These are phyloP conservation scores for Styphnolobium japonicum DNA, from an alignment of 306 rosid genomes.

Conservation along the genomic window DNA sequence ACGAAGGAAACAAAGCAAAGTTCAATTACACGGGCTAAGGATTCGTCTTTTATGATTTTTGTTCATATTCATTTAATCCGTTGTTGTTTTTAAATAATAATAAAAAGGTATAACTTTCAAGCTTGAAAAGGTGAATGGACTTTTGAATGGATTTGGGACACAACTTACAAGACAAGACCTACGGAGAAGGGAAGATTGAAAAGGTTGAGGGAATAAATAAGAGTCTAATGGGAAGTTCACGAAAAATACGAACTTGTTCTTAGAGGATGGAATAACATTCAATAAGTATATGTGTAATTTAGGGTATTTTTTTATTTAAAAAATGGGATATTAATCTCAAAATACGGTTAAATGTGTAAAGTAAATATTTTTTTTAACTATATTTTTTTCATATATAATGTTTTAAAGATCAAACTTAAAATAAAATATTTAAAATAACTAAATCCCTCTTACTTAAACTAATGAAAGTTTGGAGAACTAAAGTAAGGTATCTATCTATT, in stretches of 20 bases:
- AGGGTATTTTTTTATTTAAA: too few relatives aligned
- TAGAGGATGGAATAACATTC: constrained; percentile 7
- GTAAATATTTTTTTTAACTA: too few relatives aligned
- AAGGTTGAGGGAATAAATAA: constrained; percentile 1
- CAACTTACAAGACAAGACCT: not conserved
- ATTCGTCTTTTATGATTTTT: not conserved
- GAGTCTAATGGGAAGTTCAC: not conserved
- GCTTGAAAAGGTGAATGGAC: not conserved
- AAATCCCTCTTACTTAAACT: too few relatives aligned
- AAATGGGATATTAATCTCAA: too few relatives aligned
- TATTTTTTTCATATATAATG: too few relatives aligned
- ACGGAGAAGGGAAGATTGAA: not conserved
- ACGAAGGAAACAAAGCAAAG: constrained; percentile 1
- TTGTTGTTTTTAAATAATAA: not conserved
- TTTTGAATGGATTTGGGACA: constrained; percentile 19
- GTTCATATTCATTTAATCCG: not conserved
- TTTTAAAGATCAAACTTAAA: too few relatives aligned
- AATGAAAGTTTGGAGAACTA: too few relatives aligned
- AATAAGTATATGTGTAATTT: constrained; percentile 28
- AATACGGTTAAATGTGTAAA: too few relatives aligned
- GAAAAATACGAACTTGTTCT: not conserved
- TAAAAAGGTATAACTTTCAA: not conserved
- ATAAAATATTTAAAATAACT: too few relatives aligned
- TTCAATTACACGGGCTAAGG: constrained; percentile 20
- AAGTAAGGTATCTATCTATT: too few relatives aligned